Percentiles rank a stretch among this genome's conserved stretches.
Evolutionary conservation across 2,329 filamentous ascomycete genomes (phyloP).

Genomic region (Beauveria bassiana): DNA sequence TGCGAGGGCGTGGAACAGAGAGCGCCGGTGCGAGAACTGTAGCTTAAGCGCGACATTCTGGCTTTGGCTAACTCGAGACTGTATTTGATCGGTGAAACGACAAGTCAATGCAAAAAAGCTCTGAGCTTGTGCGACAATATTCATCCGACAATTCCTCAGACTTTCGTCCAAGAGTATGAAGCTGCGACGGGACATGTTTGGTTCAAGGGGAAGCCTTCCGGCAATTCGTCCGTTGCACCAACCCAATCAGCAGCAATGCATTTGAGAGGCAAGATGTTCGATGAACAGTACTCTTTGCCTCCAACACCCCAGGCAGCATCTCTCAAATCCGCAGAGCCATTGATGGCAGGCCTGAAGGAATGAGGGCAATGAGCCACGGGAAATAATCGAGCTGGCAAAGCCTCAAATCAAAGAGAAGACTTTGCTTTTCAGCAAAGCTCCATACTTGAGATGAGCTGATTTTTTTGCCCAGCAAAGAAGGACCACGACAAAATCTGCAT

Average conservation of each 20-base stretch:
- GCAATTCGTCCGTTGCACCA: background rate
- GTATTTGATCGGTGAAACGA: constrained; percentile 69
- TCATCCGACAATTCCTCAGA: constrained; percentile 74
- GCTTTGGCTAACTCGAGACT: constrained; percentile 78
- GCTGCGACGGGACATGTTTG: constrained; percentile 22
- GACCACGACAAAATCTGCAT: constrained; percentile 59
- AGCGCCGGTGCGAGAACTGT: constrained; percentile 90
- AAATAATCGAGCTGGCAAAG: constrained; percentile 64
- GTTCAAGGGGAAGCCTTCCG: background rate
- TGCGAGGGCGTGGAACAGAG: constrained; percentile 47
- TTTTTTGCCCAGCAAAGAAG: constrained; percentile 62
- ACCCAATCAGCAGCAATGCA: constrained; percentile 49
- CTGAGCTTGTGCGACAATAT: constrained; percentile 20
- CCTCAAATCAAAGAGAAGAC: constrained; percentile 10
- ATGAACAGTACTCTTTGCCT: constrained; percentile 44
- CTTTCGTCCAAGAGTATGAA: constrained; percentile 31
- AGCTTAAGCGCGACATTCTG: constrained; percentile 88
- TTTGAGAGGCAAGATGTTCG: constrained; percentile 73
- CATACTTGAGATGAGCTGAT: constrained; percentile 14
- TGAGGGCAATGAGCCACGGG: constrained; percentile 51
- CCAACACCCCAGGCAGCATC: constrained; percentile 10
- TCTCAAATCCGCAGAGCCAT: constrained; percentile 33
- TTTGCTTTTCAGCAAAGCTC: background rate
- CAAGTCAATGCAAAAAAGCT: background rate
- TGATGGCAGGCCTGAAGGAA: constrained; percentile 36